Base-by-base conservation (phyloP, 2,329 filamentous ascomycete genomes). In the Ophiostoma tasmaniense region DNA sequence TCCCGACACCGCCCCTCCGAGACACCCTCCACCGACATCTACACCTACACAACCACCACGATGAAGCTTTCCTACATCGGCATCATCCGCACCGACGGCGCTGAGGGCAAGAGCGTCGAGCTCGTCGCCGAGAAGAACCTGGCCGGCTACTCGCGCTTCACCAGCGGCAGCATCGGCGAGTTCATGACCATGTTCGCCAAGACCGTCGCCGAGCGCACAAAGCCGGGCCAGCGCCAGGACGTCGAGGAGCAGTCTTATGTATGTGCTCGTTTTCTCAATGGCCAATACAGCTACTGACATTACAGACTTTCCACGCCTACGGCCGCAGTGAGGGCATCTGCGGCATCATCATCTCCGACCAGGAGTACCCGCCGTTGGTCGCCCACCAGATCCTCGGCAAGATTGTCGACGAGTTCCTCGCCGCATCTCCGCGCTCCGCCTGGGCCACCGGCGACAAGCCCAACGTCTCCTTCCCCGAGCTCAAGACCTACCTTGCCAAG, bases 351-450 rank as follows among this genome's bases (percentile, higher is more conserved):
- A 92, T 93, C 77, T 89, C 87, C 72, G 89, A 92, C 76, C 85
- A 89, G 75, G 85, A 89, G 75, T 93, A 93, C 79, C 90, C 90
- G 64, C 83, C 85, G 68, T 84, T 94, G 10, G 91, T 93, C 30
- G 93, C 93, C 30, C 93, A 97, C 78, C 90, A 92, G 79, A 84
- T 97, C 68, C 87, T 97, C 73, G 90, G 88, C 77, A 96, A 97
- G 79, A 84, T 95, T 68, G 82, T 93, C 78, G 92, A 97, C 79
- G 92, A 96, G 78, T 97, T 97, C 80, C 84, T 93, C 52, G 82
- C 87, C 73, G 86, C 89, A 76, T 86, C 94, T 81, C 75, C 76
- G 10, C 85, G 87, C 70, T 86, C 87, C 66, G 81, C 87, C 61
- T 95, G 89, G 84, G 82, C 84, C 22, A 83, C 81, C 75, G 78